Evolutionary conservation across 1,284 basidiomycete species (phyloP).

Genomic region (Ustilago loliicola): DNA sequence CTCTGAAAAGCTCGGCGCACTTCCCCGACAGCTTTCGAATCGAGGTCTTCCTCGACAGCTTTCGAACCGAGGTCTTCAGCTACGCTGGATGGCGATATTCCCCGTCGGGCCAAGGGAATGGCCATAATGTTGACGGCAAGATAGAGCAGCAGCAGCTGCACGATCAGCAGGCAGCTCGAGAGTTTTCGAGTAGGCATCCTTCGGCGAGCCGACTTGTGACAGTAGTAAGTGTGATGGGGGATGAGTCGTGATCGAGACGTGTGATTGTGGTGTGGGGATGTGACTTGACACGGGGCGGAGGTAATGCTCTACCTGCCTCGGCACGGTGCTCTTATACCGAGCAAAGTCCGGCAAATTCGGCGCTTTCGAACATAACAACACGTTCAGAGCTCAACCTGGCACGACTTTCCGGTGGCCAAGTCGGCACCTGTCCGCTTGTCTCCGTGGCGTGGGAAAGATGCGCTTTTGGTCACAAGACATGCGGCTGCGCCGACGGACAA

Average conservation of each 20-base stretch:
- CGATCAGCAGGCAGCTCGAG: neutral
- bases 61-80: neutral
- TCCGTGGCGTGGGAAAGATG: neutral
- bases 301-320: neutral
- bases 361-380: too few species aligned
- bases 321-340: neutral
- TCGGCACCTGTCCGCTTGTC: neutral
- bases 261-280: neutral
- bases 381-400: too few species aligned
- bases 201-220: neutral
- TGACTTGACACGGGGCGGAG: neutral
- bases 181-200: neutral
- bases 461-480: neutral
- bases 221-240: neutral
- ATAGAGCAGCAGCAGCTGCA: neutral
- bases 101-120: neutral
- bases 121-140: neutral
- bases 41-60: neutral
- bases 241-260: neutral
- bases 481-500: neutral
- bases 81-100: neutral
- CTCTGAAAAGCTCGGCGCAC: neutral
- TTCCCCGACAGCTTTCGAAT: neutral
- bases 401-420: too few species aligned
- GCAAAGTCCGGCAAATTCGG: too few species aligned